phyloP scores from a whole-genome alignment of 1,284 basidiomycete genomes.

The Mycena citricolor region DNA sequence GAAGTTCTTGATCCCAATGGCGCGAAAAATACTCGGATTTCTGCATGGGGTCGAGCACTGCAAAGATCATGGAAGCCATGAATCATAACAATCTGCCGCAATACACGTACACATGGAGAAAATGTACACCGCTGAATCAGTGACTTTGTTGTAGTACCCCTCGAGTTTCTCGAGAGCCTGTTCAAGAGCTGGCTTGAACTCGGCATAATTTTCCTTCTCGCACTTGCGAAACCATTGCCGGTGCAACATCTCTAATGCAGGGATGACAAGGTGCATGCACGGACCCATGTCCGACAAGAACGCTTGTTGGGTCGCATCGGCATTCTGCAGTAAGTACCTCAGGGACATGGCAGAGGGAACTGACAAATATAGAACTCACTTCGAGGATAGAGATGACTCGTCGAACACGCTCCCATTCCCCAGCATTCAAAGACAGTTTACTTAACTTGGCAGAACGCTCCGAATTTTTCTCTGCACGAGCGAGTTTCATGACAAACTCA shows the following conservation, averaged over 20 bases:
- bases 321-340: not conserved
- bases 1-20: slow-evolving; percentile 31
- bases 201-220: not conserved
- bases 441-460: slow-evolving; percentile 3
- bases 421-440: slow-evolving; percentile 10
- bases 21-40: slow-evolving; percentile 29
- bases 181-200: slow-evolving; percentile 20
- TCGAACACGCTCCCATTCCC: slow-evolving; percentile 19
- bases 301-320: not conserved
- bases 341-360: no score
- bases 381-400: not conserved
- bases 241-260: slow-evolving; percentile 3
- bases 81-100: no score
- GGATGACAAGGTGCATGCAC: slow-evolving; percentile 3
- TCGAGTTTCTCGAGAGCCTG: slow-evolving; percentile 29
- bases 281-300: not conserved
- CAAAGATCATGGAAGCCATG: not conserved
- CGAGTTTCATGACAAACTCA: no score
- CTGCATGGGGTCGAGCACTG: slow-evolving; percentile 29
- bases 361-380: no score
- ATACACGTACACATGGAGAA: slow-evolving; percentile 32
- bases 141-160: slow-evolving; percentile 33
- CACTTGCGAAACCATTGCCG: not conserved
- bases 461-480: no score
- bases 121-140: slow-evolving; percentile 31